Evolutionary conservation across 192 early-diverging fungal species (phyloP), one percentile per base, ranked within the genome.

Genomic region (Phycomyces blakesleeanus): DNA sequence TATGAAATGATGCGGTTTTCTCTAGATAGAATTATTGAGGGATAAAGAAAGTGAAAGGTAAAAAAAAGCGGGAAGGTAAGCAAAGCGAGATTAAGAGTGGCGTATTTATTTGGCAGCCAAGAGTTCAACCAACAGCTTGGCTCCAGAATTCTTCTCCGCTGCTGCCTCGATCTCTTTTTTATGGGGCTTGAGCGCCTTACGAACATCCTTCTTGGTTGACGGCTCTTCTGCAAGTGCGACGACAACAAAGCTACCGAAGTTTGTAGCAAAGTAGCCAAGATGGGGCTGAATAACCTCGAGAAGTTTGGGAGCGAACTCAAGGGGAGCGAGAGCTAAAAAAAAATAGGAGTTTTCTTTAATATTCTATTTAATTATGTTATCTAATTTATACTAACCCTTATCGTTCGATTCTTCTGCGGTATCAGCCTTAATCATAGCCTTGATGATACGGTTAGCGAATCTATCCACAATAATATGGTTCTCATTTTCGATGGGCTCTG

Each of bases 161-260:
- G 71, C 72, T 16, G 76, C 73, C 16, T 71, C 64, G 29, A 81
- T 79, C 37, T 81, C 75, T 21, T 81, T 78, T 63, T 81, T 83
- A 25, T 84, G 80, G 14, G 81, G 67, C 58, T 86, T 83, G 57
- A 87, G 78, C 3, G 67, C 63, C 53, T 83, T 73, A n/a, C 59
- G 59, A 1, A 69, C 70, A 38, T 61, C 55, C 20, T 65, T 58
- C 20, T 60, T 37, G 38, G 67, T 68, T 0, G 44, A 54, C 6
- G 65, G 59, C 18, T 75, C 76, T 62, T 69, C 76, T 34, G 73
- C 71, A 24, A 71, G 69, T 24, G 72, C 58, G 39, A 72, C 55
- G 9, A 72, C 63, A 40, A 78, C 56, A 55, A 67, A 73, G 51
- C 82, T 76, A 51, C 78, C 63, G 21, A 53, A 38, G 47, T 70